phyloP scores from a whole-genome alignment of 768 basidiomycete genomes.

The Lentinula raphanica region DNA sequence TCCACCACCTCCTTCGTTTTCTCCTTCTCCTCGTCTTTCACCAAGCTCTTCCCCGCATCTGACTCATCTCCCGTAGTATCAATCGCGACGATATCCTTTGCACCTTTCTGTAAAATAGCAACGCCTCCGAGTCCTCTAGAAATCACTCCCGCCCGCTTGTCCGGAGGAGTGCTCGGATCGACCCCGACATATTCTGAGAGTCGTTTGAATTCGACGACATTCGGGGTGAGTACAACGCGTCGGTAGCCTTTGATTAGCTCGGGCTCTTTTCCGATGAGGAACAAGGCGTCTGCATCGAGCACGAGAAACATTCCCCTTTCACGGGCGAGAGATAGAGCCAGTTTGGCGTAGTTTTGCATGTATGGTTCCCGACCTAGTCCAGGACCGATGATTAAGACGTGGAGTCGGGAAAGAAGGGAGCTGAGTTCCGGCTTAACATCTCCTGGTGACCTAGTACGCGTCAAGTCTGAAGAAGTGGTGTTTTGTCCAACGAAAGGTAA shows the following conservation, averaged over 20 bases:
- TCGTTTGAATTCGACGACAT: conserved; percentile 88
- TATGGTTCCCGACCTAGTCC: conserved; percentile 87
- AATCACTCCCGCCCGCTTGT: conserved; percentile 62
- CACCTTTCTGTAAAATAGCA: conserved; percentile 87
- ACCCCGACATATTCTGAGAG: conserved; percentile 72
- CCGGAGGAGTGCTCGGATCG: conserved; percentile 42
- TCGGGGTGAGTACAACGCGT: conserved; percentile 87
- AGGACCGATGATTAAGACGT: conserved; percentile 90
- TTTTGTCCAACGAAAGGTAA: neutral
- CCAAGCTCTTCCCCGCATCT: conserved; percentile 37
- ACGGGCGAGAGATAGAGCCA: conserved; percentile 73
- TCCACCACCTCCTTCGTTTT: conserved; percentile 55
- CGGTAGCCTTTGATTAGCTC: conserved; percentile 77
- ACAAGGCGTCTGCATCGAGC: conserved; percentile 91
- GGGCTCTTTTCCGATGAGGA: conserved; percentile 72
- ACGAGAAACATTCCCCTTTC: conserved; percentile 80
- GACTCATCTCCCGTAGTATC: conserved; percentile 58
- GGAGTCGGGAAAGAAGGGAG: conserved; percentile 76
- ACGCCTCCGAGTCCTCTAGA: conserved; percentile 79
- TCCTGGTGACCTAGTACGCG: conserved; percentile 37
- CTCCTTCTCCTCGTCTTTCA: conserved; percentile 41
- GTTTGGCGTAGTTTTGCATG: conserved; percentile 80
- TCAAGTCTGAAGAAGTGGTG: neutral
- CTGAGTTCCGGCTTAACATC: conserved; percentile 49
- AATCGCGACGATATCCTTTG: conserved; percentile 74